These are phyloP conservation scores for Euphrasia arctica DNA, from an alignment of 305 asterid species.

Conservation along the genomic window DNA sequence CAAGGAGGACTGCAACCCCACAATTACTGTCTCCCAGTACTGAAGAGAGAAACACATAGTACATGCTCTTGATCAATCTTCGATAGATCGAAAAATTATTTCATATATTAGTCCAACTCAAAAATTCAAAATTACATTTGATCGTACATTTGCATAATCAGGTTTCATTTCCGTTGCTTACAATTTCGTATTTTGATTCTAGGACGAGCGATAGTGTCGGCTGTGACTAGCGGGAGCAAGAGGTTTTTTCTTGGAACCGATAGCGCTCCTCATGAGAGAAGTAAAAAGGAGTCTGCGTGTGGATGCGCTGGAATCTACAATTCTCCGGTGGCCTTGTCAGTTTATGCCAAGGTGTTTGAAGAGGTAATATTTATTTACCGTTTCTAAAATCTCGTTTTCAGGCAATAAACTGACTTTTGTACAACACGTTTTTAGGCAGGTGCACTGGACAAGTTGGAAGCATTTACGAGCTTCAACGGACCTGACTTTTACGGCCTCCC, in stretches of 20 bases:
- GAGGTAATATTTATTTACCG: constrained; percentile 46
- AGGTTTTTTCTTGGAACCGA: constrained; percentile 87
- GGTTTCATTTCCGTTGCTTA: too few species aligned
- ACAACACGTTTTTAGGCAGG: constrained; percentile 46
- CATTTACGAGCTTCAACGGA: constrained; percentile 91
- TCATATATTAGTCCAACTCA: neutral
- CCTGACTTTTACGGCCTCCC: constrained; percentile 91
- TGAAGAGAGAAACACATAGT: constrained; percentile 89
- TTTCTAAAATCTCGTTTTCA: neutral
- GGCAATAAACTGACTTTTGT: neutral
- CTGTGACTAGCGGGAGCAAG: constrained; percentile 86
- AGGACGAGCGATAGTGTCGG: constrained; percentile 85
- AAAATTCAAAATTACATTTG: neutral
- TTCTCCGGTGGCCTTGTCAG: constrained; percentile 87
- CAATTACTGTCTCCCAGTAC: constrained; percentile 86
- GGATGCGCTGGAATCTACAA: constrained; percentile 96
- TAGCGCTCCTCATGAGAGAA: constrained; percentile 88
- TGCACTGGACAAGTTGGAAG: constrained; percentile 85
- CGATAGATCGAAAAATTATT: neutral
- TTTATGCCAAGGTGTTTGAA: constrained; percentile 85
- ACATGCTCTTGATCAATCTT: constrained; percentile 24
- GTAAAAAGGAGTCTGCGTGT: constrained; percentile 63
- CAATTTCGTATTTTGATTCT: constrained; percentile 5
- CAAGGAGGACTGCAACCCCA: constrained; percentile 97
- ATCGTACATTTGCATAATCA: too few species aligned